These are phyloP conservation scores for Pseudozyma pruni DNA, from an alignment of 1,284 basidiomycete species.

Conservation along the genomic window DNA sequence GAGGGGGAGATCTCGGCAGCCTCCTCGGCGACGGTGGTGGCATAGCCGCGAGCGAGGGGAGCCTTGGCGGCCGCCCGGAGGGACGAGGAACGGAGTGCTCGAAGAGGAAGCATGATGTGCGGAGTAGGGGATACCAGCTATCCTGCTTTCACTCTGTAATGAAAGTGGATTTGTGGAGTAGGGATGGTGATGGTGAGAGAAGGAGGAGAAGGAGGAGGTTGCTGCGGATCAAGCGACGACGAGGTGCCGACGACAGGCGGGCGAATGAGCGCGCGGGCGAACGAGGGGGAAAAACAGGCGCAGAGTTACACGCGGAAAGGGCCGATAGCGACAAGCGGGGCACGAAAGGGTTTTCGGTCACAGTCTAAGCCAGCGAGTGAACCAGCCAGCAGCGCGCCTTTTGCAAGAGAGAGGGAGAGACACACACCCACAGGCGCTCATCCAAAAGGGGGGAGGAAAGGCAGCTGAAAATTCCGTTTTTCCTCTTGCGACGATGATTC, in stretches of 20 bases:
- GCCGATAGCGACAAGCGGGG: constrained; percentile 34
- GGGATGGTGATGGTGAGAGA: constrained; percentile 20
- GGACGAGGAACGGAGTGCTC: constrained; percentile 51
- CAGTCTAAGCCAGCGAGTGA: neutral
- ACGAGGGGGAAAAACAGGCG: constrained; percentile 11
- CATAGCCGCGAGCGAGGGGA: constrained; percentile 60
- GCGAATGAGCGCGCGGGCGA: constrained; percentile 7
- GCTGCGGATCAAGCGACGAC: constrained; percentile 8
- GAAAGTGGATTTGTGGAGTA: constrained; percentile 10
- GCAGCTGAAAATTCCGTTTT: constrained; percentile 11
- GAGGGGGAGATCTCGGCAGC: constrained; percentile 55
- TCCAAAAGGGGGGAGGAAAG: constrained; percentile 5
- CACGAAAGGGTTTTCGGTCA: too few relatives aligned
- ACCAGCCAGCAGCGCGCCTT: constrained; percentile 26
- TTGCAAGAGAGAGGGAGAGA: neutral
- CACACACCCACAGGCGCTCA: constrained; percentile 5
- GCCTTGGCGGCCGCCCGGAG: constrained; percentile 49
- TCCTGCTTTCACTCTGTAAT: constrained; percentile 39
- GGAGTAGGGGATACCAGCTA: constrained; percentile 25
- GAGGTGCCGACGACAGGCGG: constrained; percentile 1
- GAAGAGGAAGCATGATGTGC: constrained; percentile 55
- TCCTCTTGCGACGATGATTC: constrained; percentile 15
- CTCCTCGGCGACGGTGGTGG: constrained; percentile 65
- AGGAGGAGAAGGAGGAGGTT: constrained; percentile 3
- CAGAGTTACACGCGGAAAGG: constrained; percentile 32